Evolutionary conservation across 768 basidiomycete genomes (phyloP).

Genomic region (Suillus bovinus): DNA sequence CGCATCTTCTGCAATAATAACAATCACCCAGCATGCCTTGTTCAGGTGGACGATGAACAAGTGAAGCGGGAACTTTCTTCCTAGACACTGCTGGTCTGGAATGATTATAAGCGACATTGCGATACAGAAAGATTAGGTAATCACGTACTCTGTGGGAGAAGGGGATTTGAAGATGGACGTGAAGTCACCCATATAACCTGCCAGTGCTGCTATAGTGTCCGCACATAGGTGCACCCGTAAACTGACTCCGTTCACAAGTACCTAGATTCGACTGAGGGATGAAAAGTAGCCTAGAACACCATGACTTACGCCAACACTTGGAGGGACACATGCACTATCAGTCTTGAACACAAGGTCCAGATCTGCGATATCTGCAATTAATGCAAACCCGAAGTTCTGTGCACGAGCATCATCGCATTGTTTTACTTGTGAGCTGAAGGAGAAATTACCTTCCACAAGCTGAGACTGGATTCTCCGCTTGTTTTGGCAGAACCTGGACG

Average conservation of each 20-base stretch:
- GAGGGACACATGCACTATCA: slow-evolving; percentile 27
- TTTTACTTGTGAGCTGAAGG: slow-evolving; percentile 1
- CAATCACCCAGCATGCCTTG: slow-evolving; percentile 30
- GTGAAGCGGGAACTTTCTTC: slow-evolving; percentile 6
- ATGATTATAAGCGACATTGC: neutral
- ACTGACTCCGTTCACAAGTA: slow-evolving; percentile 51
- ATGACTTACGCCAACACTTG: slow-evolving; percentile 41
- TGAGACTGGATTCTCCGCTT: slow-evolving; percentile 35
- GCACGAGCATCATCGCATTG: slow-evolving; percentile 8
- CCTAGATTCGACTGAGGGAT: slow-evolving; percentile 36
- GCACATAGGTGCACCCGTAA: slow-evolving; percentile 74
- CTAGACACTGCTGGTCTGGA: slow-evolving; percentile 9
- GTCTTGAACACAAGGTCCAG: slow-evolving; percentile 44
- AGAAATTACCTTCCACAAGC: slow-evolving; percentile 67
- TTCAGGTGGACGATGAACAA: slow-evolving; percentile 1
- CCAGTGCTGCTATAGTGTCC: slow-evolving; percentile 65
- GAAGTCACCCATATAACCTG: slow-evolving; percentile 56
- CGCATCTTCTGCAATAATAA: neutral
- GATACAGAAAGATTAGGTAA: neutral
- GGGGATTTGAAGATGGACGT: slow-evolving; percentile 40
- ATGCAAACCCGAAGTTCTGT: slow-evolving; percentile 68
- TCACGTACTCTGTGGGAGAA: slow-evolving; percentile 27
- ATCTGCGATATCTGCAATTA: slow-evolving; percentile 58
- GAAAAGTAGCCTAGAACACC: neutral
- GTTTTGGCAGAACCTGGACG: slow-evolving; percentile 20